phyloP scores from a whole-genome alignment of 2,329 filamentous ascomycete species.

The Zasmidium citrigriseum region DNA sequence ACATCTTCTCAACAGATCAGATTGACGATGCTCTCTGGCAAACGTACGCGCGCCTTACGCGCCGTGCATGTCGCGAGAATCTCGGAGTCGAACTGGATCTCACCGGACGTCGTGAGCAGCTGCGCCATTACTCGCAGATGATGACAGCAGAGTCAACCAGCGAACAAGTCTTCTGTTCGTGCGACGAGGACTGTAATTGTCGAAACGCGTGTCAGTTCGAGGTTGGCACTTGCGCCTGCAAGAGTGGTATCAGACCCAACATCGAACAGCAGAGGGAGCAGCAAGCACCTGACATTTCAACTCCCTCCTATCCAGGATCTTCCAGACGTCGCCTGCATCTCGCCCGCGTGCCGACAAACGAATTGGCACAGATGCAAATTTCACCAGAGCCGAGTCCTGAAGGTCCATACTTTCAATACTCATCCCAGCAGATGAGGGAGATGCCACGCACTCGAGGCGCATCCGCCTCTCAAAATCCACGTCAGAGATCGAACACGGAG shows the following conservation, averaged over 20 bases:
- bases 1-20: background rate
- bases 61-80: slow-evolving; percentile 3
- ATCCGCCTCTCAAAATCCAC: background rate
- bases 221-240: slow-evolving; percentile 1
- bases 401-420: too few relatives aligned
- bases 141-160: too few relatives aligned
- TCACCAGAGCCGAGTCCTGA: background rate
- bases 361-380: slow-evolving; percentile 6
- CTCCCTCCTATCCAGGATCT: too few relatives aligned
- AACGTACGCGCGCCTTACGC: background rate
- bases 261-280: too few relatives aligned
- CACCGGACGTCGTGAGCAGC: background rate
- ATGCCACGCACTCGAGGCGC: too few relatives aligned
- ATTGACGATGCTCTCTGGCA: slow-evolving; percentile 1
- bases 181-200: background rate
- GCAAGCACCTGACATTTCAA: too few relatives aligned
- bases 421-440: too few relatives aligned
- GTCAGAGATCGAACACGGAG: slow-evolving; percentile 4
- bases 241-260: too few relatives aligned
- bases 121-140: background rate
- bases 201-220: slow-evolving; percentile 5
- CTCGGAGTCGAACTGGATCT: background rate
- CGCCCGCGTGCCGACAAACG: background rate
- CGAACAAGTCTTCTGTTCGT: slow-evolving; percentile 2
- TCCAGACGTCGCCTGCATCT: too few relatives aligned